Conservation (phyloP, 2,329 filamentous ascomycete genomes). For the Ophiostoma triangulosporum region DNA sequence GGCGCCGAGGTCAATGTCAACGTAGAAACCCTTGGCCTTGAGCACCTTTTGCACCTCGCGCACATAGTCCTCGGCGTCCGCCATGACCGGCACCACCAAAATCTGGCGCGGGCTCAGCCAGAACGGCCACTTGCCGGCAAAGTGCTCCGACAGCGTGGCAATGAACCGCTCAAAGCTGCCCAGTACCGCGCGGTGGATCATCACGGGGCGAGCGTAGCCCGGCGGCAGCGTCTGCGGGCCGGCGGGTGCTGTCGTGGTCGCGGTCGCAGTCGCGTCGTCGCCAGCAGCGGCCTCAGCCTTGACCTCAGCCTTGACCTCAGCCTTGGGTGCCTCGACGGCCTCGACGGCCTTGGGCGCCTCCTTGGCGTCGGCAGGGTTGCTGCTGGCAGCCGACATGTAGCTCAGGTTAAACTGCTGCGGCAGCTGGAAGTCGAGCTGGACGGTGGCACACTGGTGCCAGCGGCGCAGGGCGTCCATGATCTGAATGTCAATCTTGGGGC, state of each 20-base stretch:
- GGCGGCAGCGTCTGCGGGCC: slow-evolving; percentile 40
- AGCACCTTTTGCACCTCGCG: slow-evolving; percentile 58
- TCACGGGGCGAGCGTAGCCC: slow-evolving; percentile 67
- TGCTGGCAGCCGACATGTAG: slow-evolving; percentile 19
- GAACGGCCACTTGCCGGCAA: slow-evolving; percentile 79
- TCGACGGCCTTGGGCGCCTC: slow-evolving; percentile 18
- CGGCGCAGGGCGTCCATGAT: slow-evolving; percentile 77
- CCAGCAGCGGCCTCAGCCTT: slow-evolving; percentile 41
- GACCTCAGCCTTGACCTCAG: too few species aligned
- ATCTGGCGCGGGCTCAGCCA: slow-evolving; percentile 79
- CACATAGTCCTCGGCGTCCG: slow-evolving; percentile 58
- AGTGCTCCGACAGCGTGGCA: slow-evolving; percentile 72
- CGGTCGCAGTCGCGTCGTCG: slow-evolving; percentile 14
- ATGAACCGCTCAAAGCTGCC: slow-evolving; percentile 50
- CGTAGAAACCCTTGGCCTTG: slow-evolving; percentile 53
- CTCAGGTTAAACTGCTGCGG: slow-evolving; percentile 15
- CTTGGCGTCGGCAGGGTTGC: slow-evolving; percentile 4
- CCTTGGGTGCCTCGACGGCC: slow-evolving; percentile 19
- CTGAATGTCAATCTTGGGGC: slow-evolving; percentile 95
- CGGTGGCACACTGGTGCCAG: slow-evolving; percentile 73
- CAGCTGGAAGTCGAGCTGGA: slow-evolving; percentile 78
- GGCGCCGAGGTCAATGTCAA: slow-evolving; percentile 56
- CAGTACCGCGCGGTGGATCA: slow-evolving; percentile 78
- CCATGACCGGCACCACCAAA: slow-evolving; percentile 64
- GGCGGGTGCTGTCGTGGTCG: slow-evolving; percentile 23